A percentile compares a stretch with the other conserved stretches of the same genome.
Evolutionary conservation across 352 stramenopile species (phyloP).

Genomic region (Phytophthora fragariae): DNA sequence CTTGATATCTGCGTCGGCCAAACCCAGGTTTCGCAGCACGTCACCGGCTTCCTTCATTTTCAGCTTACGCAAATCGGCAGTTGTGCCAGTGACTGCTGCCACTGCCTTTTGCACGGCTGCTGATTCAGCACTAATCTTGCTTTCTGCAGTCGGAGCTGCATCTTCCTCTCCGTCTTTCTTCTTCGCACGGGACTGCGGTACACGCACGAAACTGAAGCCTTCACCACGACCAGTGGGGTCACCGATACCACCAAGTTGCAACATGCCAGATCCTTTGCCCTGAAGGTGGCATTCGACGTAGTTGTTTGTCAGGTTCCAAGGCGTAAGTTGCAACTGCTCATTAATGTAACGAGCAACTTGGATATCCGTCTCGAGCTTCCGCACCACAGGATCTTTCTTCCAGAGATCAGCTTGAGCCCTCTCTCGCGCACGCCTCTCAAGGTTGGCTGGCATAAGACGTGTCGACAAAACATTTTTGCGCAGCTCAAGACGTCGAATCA

Average conservation of each 20-base stretch:
- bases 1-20: slow-evolving; percentile 83
- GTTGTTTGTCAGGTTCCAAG: slow-evolving; percentile 88
- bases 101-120: slow-evolving; percentile 81
- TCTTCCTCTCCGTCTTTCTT: slow-evolving; percentile 86
- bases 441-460: slow-evolving; percentile 57
- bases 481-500: slow-evolving; percentile 78
- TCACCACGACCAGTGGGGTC: slow-evolving; percentile 84
- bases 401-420: slow-evolving; percentile 75
- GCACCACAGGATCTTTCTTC: slow-evolving; percentile 71
- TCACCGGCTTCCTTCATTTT: slow-evolving; percentile 89
- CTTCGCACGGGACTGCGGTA: slow-evolving; percentile 78
- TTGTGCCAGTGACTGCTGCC: slow-evolving; percentile 82
- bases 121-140: slow-evolving; percentile 59
- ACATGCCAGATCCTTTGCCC: slow-evolving; percentile 85
- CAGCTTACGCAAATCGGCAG: slow-evolving; percentile 84
- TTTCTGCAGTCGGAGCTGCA: slow-evolving; percentile 42
- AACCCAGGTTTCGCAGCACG: slow-evolving; percentile 80
- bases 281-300: slow-evolving; percentile 89
- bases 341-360: slow-evolving; percentile 86
- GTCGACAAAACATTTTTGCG: slow-evolving; percentile 65
- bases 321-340: slow-evolving; percentile 79
- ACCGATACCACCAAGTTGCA: slow-evolving; percentile 81
- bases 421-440: slow-evolving; percentile 64
- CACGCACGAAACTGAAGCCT: slow-evolving; percentile 87
- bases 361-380: slow-evolving; percentile 82